A percentile compares a stretch with the other conserved stretches of the same genome.
Conservation (phyloP, 306 rosid genomes). For the Rubus parviflorus region DNA sequence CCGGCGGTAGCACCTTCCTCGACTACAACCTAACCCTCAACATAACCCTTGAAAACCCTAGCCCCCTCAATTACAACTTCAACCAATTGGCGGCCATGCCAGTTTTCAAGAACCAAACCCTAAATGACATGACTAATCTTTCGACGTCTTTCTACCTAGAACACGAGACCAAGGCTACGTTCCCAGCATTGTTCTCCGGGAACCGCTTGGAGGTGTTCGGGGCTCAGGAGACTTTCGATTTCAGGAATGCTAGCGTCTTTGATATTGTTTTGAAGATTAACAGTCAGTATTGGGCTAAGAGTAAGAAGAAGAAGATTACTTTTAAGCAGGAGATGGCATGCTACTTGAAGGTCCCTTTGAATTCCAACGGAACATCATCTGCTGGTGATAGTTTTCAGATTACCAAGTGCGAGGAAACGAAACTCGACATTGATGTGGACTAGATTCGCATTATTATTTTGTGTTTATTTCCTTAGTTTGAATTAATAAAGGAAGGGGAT, state of each 20-base stretch:
- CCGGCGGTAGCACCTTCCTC: constrained; percentile 17
- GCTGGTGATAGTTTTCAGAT: neutral
- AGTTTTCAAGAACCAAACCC: neutral
- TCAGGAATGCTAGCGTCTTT: neutral
- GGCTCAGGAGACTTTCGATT: neutral
- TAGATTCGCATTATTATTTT: neutral
- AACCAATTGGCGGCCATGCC: neutral
- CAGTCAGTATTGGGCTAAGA: neutral
- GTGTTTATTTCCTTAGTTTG: neutral
- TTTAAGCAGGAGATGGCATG: neutral
- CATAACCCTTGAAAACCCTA: neutral
- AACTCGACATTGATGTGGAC: neutral
- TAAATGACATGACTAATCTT: neutral
- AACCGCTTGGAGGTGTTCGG: neutral
- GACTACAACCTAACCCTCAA: neutral
- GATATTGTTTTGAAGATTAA: neutral
- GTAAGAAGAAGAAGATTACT: neutral
- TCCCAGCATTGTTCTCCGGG: neutral
- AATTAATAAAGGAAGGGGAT: neutral
- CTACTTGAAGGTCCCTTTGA: constrained; percentile 4
- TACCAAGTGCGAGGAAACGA: neutral
- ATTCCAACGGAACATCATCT: neutral
- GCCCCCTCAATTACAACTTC: neutral
- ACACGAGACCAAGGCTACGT: neutral
- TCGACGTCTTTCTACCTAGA: neutral